Evolutionary conservation across 495 filamentous ascomycete genomes (phyloP).

Genomic region (Penicillium turbatum): DNA sequence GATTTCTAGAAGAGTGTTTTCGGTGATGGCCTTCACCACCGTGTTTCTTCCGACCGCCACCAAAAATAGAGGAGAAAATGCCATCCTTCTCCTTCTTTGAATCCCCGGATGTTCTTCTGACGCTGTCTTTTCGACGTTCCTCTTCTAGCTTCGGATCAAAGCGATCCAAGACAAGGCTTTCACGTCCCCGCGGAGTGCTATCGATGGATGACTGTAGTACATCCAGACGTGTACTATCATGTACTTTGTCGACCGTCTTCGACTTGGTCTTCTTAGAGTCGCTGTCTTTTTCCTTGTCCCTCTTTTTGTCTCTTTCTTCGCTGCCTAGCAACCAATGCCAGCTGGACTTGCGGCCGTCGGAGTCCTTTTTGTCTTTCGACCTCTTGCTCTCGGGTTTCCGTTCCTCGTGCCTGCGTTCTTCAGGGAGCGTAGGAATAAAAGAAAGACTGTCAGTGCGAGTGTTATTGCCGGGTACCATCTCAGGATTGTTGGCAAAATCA

Average conservation of each 20-base stretch:
- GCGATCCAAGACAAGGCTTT: constrained; percentile 79
- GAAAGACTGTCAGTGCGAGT: constrained; percentile 74
- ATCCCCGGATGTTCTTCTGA: constrained; percentile 64
- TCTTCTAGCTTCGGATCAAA: constrained; percentile 71
- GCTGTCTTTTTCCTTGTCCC: constrained; percentile 57
- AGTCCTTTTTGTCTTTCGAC: constrained; percentile 59
- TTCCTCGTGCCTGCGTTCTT: constrained; percentile 61
- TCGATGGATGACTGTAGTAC: constrained; percentile 79
- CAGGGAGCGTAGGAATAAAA: constrained; percentile 73
- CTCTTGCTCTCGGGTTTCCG: constrained; percentile 62
- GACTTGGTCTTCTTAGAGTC: constrained; percentile 57
- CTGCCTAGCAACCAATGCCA: constrained; percentile 74
- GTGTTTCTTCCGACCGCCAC: constrained; percentile 78
- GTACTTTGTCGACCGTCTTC: constrained; percentile 55
- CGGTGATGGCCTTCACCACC: constrained; percentile 56
- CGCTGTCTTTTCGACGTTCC: constrained; percentile 77
- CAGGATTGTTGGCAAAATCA: constrained; percentile 36
- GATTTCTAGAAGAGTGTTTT: constrained; percentile 68
- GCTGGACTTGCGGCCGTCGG: constrained; percentile 69
- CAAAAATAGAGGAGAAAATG: constrained; percentile 86
- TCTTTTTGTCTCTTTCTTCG: constrained; percentile 67
- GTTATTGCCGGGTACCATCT: constrained; percentile 63
- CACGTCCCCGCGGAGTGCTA: constrained; percentile 60
- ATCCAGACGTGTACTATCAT: constrained; percentile 74
- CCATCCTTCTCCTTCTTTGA: constrained; percentile 86